Evolutionary conservation across 2,329 filamentous ascomycete genomes (phyloP).

Genomic region (Colletotrichum noveboracense): DNA sequence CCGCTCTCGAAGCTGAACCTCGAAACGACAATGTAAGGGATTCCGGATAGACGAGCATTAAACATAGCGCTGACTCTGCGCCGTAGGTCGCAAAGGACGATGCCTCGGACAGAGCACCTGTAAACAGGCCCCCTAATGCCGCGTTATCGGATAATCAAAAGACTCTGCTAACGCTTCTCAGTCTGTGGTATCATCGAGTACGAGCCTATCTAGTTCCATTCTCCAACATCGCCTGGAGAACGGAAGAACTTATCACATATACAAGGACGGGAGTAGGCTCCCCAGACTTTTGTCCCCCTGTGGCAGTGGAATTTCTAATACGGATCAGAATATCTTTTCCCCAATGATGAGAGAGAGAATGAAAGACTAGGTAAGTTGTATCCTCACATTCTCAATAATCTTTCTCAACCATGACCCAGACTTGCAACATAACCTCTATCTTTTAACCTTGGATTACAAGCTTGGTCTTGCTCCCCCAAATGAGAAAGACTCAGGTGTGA

Average conservation of each 20-base stretch:
- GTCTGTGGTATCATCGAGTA: not conserved
- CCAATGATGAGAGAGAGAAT: constrained; percentile 31
- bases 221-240: not conserved
- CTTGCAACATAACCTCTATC: constrained; percentile 39
- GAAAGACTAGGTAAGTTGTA: constrained; percentile 24
- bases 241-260: constrained; percentile 4
- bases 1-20: not conserved
- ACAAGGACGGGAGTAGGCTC: constrained; percentile 28
- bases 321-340: constrained; percentile 26
- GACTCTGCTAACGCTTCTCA: not conserved
- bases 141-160: not conserved
- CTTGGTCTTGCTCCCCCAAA: constrained; percentile 30
- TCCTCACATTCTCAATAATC: not conserved
- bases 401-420: constrained; percentile 24
- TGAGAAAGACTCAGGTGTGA: constrained; percentile 6
- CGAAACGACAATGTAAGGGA: not conserved
- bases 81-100: not conserved
- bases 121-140: not conserved
- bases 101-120: not conserved
- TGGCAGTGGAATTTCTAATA: not conserved
- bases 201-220: not conserved
- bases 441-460: constrained; percentile 33
- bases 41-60: not conserved
- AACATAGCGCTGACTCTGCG: not conserved
- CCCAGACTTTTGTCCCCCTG: not conserved